Evolutionary conservation across 1,284 basidiomycete genomes (phyloP), one percentile per base, ranked within the genome.

Genomic region (Somion occarium): DNA sequence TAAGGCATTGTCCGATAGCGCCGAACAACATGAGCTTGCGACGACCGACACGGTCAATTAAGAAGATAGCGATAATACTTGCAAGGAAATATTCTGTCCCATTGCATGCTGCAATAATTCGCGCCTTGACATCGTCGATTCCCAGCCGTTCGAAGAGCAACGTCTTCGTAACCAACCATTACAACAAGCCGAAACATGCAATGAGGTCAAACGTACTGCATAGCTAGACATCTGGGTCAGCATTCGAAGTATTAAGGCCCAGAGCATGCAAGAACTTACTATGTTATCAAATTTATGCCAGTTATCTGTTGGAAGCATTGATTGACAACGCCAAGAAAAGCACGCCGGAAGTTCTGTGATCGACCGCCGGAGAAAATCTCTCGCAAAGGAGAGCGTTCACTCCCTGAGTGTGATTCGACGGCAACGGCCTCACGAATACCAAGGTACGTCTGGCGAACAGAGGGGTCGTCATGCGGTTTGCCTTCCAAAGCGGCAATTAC

Each of bases 261-360:
- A 19, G 27, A 50, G 22, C 3, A 49, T 58, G 66, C 51, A 49
- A 70, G 27, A 9, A 72, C 76, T 49, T 68, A 83, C 67, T 85
- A 85, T 9, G 82, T 85, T 57, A 88, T 82, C 11, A 87, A 55
- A 56, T 88, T 88, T 60, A 79, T 78, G 26, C 75, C 78, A 13
- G 78, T 78, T 24, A 85, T 79, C 62, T 88, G 86, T 64, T 88
- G 83, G 69, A 88, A 85, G 59, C 80, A 82, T 58, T 88, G 85
- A 44, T 78, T 75, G 46, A 79, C 70, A 49, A 86, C 68, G 3
- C 77, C 85, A 19, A 88, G 66, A 46, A 72, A 65, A 11, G 79
- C 74, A 38, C 85, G 73, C 50, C 83, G 72, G 65, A 85, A 80
- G 64, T 87, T 87, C 61, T 86, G 85, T 27, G 72, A 71, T 13